Base-by-base conservation (phyloP, 2,329 filamentous ascomycete genomes). In the Aspergillus viridinutans region DNA sequence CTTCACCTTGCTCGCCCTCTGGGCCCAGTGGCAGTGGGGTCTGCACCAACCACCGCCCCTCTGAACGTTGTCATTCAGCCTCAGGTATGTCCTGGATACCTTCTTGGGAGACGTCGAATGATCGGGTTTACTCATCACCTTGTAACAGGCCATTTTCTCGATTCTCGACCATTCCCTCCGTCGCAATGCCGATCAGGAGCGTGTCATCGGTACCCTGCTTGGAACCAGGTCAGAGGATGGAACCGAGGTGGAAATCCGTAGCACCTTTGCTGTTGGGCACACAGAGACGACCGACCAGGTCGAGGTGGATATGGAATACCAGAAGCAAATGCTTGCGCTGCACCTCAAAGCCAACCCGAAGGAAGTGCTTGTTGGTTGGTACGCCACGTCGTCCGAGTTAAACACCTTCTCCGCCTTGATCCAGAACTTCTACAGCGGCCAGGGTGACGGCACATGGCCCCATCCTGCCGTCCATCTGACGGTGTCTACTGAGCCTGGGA, bases 261-360 rank as follows among this genome's bases (percentile, higher is more conserved):
- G 91, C 72, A 93, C 91, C 80, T 99, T 99, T 76, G 94, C 94
- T 66, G 96, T 99, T 72, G 92, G 93, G 65, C 94, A 99, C 81
- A 97, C 93, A 67, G 94, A 99, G 80, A 96, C 93, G 67, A 90
- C 92, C 74, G 94, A 99, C 78, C 94, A 99, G 79, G 94, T 99
- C 70, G 94, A 99, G 79, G 94, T 99, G 63, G 94, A 99, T 75
- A 96, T 99, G 84, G 94, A 99, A 79, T 99, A 97, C 79, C 94
- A 99, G 81, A 97, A 97, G 85, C 92, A 93, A 77, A 99, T 99
- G 94, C 87, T 97, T 57, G 89, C 90, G 58, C 82, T 99, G 68
- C 93, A 96, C 75, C 86, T 97, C 67, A 93, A 93, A 79, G 93
- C 92, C 57, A 90, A 92, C 76, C 94, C 94, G 52, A 90, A 92